phyloP scores from a whole-genome alignment of 768 basidiomycete species.

The Phylloporus sp. region DNA sequence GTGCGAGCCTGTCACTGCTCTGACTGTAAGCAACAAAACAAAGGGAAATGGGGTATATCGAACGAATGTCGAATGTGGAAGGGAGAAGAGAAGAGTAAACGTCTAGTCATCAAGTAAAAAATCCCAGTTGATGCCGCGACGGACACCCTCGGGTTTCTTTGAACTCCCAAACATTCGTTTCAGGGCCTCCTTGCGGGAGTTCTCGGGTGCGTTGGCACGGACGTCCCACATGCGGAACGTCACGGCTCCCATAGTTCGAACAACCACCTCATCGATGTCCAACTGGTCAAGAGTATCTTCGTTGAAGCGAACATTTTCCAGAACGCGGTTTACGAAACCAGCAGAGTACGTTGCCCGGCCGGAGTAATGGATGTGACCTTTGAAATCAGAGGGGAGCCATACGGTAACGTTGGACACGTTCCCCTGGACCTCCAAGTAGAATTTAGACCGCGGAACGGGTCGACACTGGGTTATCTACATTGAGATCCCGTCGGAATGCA shows the following conservation, averaged over 20 bases:
- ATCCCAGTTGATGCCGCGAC: conserved; percentile 62
- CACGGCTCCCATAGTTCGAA: conserved; percentile 55
- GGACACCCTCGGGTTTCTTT: conserved; percentile 46
- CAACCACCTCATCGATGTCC: conserved; percentile 57
- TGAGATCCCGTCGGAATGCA: background rate
- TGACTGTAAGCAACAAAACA: conserved; percentile 4
- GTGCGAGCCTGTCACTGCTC: conserved; percentile 9
- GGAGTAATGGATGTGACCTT: conserved; percentile 55
- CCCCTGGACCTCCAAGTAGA: conserved; percentile 61
- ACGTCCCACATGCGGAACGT: conserved; percentile 80
- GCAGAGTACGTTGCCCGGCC: conserved; percentile 57
- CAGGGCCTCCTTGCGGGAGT: conserved; percentile 52
- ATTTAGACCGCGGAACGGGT: conserved; percentile 46
- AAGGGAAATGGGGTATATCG: conserved; percentile 2
- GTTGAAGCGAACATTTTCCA: conserved; percentile 48
- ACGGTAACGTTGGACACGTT: conserved; percentile 66
- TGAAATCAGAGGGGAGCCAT: conserved; percentile 78
- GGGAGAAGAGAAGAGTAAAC: background rate
- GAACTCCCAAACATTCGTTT: conserved; percentile 59
- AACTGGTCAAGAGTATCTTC: conserved; percentile 31
- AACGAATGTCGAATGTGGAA: conserved; percentile 16
- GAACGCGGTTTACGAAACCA: conserved; percentile 68
- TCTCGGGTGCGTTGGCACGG: conserved; percentile 59
- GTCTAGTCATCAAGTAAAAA: conserved; percentile 66
- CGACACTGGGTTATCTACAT: conserved; percentile 45